A percentile compares a stretch with the other conserved stretches of the same genome.
These are phyloP conservation scores for Salvia splendens DNA, from an alignment of 257 asterid genomes.

Conservation along the genomic window DNA sequence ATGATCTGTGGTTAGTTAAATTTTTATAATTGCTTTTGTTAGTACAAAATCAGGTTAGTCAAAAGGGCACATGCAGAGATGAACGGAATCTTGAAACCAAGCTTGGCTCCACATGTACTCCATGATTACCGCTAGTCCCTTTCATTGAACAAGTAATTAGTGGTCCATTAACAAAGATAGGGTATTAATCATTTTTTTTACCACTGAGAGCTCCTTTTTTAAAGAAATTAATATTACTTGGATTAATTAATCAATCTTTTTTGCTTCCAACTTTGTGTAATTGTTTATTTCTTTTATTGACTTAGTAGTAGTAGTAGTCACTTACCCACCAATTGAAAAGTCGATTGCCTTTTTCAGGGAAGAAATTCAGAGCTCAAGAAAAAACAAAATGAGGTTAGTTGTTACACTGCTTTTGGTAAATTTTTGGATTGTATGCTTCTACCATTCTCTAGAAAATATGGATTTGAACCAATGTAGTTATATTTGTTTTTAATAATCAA, in stretches of 20 bases:
- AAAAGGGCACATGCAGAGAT: constrained; percentile 29
- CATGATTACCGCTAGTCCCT: constrained; percentile 72
- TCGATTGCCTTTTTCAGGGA: not conserved
- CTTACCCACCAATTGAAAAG: not conserved
- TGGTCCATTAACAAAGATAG: constrained; percentile 3
- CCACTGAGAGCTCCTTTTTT: not conserved
- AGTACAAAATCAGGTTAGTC: constrained; percentile 29
- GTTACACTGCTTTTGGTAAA: too few species aligned
- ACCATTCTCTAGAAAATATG: too few species aligned
- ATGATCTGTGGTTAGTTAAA: not conserved
- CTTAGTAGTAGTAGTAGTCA: not conserved
- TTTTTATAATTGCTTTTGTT: constrained; percentile 17
- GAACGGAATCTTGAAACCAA: too few species aligned
- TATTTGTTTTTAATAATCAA: too few species aligned
- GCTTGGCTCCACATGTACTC: constrained; percentile 36
- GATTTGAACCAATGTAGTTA: too few species aligned
- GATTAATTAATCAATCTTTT: constrained; percentile 3
- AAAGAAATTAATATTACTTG: constrained; percentile 5
- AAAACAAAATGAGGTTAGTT: too few species aligned
- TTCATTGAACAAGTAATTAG: constrained; percentile 35
- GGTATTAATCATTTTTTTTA: constrained; percentile 26
- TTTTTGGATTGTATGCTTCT: too few species aligned
- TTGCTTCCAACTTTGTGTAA: constrained; percentile 7
- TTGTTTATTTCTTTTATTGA: not conserved
- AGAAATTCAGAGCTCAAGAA: too few species aligned